Evolutionary conservation across 2,329 filamentous ascomycete species (phyloP).

Genomic region (Penicillium polonicum): DNA sequence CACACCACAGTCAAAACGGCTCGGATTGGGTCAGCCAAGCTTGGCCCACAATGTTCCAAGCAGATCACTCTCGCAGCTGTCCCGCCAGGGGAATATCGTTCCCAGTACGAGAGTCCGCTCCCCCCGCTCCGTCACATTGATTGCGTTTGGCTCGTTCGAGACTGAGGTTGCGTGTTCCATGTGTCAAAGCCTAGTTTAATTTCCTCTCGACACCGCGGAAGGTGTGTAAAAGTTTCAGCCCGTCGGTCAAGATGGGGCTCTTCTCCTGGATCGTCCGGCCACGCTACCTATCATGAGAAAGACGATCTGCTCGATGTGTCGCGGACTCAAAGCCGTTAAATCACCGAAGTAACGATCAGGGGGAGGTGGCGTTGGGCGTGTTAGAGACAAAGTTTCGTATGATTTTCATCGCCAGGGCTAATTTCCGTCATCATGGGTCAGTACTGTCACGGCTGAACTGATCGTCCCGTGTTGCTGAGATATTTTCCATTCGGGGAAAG

Average conservation of each 20-base stretch:
- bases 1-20: not conserved
- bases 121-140: conserved; percentile 14
- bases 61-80: not conserved
- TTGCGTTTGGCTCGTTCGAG: conserved; percentile 18
- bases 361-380: not conserved
- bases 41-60: conserved; percentile 1
- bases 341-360: not conserved
- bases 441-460: not conserved
- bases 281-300: not conserved
- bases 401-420: not conserved
- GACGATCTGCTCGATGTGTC: not conserved
- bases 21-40: not conserved
- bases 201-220: conserved; percentile 4
- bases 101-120: not conserved
- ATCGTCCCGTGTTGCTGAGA: conserved; percentile 9
- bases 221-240: not conserved
- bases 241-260: not conserved
- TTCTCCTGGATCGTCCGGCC: not conserved
- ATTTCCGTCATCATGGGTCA: not conserved
- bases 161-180: conserved; percentile 9
- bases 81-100: not conserved
- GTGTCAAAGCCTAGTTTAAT: conserved; percentile 17
- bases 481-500: not conserved
- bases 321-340: not conserved
- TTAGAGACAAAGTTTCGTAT: not conserved